Conservation (phyloP, 306 rosid species). For the Trichosanthes truncata region DNA sequence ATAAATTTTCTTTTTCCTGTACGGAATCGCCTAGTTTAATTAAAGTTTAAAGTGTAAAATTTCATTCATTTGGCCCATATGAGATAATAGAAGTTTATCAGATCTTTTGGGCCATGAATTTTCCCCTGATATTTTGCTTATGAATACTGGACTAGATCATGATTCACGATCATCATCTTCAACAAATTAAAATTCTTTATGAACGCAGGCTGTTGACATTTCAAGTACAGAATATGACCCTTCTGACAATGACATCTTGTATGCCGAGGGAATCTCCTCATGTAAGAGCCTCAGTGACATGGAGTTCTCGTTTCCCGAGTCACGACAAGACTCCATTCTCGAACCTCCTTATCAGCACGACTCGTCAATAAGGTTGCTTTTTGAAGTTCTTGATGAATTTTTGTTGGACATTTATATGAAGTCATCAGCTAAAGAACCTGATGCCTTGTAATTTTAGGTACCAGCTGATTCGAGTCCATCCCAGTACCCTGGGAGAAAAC, state of each 20-base stretch:
- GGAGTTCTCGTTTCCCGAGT: constrained; percentile 47
- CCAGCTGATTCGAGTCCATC: constrained; percentile 51
- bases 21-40: neutral
- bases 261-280: constrained; percentile 56
- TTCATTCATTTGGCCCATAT: neutral
- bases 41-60: neutral
- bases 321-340: constrained; percentile 22
- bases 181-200: neutral
- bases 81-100: neutral
- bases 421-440: neutral
- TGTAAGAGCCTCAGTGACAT: constrained; percentile 44
- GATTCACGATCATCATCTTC: neutral
- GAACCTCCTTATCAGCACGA: constrained; percentile 29
- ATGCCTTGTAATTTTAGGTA: constrained; percentile 24
- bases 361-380: constrained; percentile 37
- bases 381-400: neutral
- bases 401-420: neutral
- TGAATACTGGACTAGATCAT: neutral
- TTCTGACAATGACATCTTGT: constrained; percentile 59
- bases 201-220: constrained; percentile 58
- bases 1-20: neutral
- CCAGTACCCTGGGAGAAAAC: constrained; percentile 48
- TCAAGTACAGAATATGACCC: constrained; percentile 49
- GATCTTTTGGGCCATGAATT: neutral
- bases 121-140: neutral